Evolutionary conservation across 2,329 filamentous ascomycete genomes (phyloP).

Genomic region (Clarireedia homoeocarpa): DNA sequence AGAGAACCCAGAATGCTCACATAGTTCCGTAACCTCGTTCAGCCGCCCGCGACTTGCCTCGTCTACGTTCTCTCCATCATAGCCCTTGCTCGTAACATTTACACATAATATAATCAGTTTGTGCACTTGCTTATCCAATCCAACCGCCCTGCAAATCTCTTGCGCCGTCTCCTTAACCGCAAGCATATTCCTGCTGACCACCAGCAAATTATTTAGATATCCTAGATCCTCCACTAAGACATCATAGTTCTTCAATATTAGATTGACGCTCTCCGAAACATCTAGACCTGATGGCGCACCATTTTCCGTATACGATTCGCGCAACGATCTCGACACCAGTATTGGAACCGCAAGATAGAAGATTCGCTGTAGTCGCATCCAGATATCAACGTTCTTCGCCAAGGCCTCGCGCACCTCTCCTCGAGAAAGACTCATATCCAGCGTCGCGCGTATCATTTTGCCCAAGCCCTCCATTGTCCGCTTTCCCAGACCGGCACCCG

Average conservation of each 20-base stretch:
- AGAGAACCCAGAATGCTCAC: conserved; percentile 33
- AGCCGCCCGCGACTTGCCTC: conserved; percentile 49
- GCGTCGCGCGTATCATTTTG: conserved; percentile 50
- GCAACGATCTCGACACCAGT: conserved; percentile 51
- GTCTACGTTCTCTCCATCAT: conserved; percentile 54
- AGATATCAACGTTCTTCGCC: conserved; percentile 55
- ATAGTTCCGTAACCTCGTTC: conserved; percentile 56
- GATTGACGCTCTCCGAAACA: conserved; percentile 53
- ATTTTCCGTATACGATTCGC: conserved; percentile 44
- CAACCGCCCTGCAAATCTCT: conserved; percentile 55
- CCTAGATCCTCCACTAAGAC: conserved; percentile 54
- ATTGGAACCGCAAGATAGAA: conserved; percentile 54
- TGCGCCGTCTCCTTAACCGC: conserved; percentile 59
- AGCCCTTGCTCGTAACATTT: conserved; percentile 60
- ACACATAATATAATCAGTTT: conserved; percentile 58
- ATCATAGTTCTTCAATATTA: conserved; percentile 56
- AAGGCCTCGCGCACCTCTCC: conserved; percentile 52
- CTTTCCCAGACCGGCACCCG: conserved; percentile 44
- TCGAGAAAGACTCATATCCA: conserved; percentile 54
- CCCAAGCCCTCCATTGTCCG: conserved; percentile 47
- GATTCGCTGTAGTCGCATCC: conserved; percentile 56
- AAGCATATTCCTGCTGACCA: conserved; percentile 56
- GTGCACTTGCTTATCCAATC: conserved; percentile 59
- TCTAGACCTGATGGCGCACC: conserved; percentile 47
- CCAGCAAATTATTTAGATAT: conserved; percentile 58